Evolutionary conservation across 1,284 basidiomycete genomes (phyloP).

Genomic region (Sphaerobolus stellatus): DNA sequence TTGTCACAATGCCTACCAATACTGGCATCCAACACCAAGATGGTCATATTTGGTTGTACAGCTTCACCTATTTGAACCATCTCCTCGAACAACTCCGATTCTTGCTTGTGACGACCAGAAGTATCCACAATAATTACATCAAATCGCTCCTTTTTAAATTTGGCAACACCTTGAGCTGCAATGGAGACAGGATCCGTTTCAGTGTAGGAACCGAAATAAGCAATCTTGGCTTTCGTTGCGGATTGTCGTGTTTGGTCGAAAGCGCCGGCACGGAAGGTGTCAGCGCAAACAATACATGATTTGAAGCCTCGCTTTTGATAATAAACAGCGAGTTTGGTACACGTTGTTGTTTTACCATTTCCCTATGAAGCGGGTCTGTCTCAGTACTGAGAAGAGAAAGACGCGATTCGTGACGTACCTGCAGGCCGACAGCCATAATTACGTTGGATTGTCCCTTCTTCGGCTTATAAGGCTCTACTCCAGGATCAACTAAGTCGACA

Average conservation of each 20-base stretch:
- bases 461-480: conserved; percentile 92
- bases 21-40: conserved; percentile 86
- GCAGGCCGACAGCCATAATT: conserved; percentile 96
- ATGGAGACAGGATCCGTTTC: conserved; percentile 98
- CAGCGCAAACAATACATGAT: conserved; percentile 97
- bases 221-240: conserved; percentile 97
- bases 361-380: conserved; percentile 52
- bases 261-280: conserved; percentile 98
- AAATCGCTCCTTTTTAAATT: conserved; percentile 97
- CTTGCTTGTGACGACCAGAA: conserved; percentile 95
- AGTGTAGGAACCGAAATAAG: conserved; percentile 98
- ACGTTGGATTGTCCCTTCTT: conserved; percentile 95
- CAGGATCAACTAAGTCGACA: conserved; percentile 92
- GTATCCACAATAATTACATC: conserved; percentile 99
- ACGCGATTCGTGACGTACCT: conserved; percentile 48
- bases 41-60: conserved; percentile 92
- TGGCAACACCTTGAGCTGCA: conserved; percentile 90
- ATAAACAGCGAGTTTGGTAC: conserved; percentile 95
- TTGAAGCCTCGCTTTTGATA: conserved; percentile 98
- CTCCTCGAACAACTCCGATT: conserved; percentile 95
- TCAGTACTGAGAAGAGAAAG: conserved; percentile 2
- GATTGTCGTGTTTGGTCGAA: conserved; percentile 97
- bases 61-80: conserved; percentile 96
- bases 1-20: conserved; percentile 52
- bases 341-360: conserved; percentile 98